Conservation (phyloP, 495 filamentous ascomycete genomes). For the Hypoxylon cercidicola region DNA sequence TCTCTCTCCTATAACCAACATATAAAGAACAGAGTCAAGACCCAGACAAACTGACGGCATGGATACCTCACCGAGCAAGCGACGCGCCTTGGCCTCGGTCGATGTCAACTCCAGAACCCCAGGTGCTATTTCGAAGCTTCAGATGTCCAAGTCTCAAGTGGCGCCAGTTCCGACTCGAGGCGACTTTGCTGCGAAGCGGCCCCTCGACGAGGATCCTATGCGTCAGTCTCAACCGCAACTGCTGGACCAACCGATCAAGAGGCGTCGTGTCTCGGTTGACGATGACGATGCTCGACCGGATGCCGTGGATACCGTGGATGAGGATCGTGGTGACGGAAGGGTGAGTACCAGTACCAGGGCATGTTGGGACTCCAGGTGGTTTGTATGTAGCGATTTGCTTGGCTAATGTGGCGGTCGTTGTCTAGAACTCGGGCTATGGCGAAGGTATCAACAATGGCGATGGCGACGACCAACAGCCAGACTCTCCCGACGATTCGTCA, state of each 20-base stretch:
- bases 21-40: not conserved
- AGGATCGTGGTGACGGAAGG: conserved; percentile 1
- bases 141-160: conserved; percentile 12
- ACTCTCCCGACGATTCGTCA: conserved; percentile 46
- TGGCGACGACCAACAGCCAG: conserved; percentile 30
- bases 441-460: conserved; percentile 13
- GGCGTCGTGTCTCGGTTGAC: conserved; percentile 26
- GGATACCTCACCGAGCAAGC: conserved; percentile 53
- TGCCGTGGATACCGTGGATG: not conserved
- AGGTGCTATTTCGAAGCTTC: conserved; percentile 13
- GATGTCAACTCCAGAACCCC: conserved; percentile 53
- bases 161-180: not conserved
- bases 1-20: not conserved
- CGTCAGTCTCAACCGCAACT: conserved; percentile 1
- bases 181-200: conserved; percentile 31
- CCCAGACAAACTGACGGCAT: conserved; percentile 33
- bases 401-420: conserved; percentile 11
- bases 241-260: conserved; percentile 26
- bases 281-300: conserved; percentile 10
- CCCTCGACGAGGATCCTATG: conserved; percentile 35
- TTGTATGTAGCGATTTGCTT: not conserved
- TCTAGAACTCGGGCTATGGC: conserved; percentile 17
- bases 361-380: too few relatives aligned
- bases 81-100: conserved; percentile 57
- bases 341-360: conserved; percentile 9